Base-by-base conservation (phyloP, 129 eudicot species). In the Artemisia tridentata region DNA sequence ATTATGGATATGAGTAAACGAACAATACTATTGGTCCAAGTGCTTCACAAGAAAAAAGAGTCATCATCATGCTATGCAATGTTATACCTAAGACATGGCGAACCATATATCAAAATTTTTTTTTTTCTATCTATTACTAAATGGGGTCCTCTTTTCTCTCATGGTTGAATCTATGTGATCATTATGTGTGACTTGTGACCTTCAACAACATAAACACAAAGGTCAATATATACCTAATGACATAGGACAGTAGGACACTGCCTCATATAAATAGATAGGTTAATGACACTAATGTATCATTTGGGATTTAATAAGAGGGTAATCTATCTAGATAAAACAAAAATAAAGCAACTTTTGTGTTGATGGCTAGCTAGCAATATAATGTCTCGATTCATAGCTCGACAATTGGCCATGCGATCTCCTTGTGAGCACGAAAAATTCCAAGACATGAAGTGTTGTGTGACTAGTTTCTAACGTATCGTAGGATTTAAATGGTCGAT, bases 191-290 rank as follows among this genome's bases (percentile, higher is more conserved):
- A 46, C 41, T 57, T 47, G 60, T 65, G 49, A 59, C 41, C 41
- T 71, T 64, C 48, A 14, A 50, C 25, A 34, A 53, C 51, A 72
- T 47, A 63, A 75, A 62, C 51, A 66, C 58, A 47, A 59, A 75
- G 73, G 78, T 70, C 69, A 72, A 73, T 52, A n/a, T n/a, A n/a
- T n/a, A 72, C 82, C 63, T 53, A 68, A 77, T 15, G 72, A 46
- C 34, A 29, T 29, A 29, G 29, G 29, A 51, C 4, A 69, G 31
- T 31, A 45, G 34, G 64, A 27, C 50, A 63, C 61, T 72, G 68
- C 15, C 59, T 58, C 18, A 43, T 68, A 52, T 55, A 68, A 46
- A 11, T 72, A 57, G 53, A 59, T 23, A 29, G 12, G 16, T 41
- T 17, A 45, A 25, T 60, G n/a, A 60, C 19, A 23, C 15, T 20